These are phyloP conservation scores for Umbelopsis sp. DNA, from an alignment of 192 early-diverging fungal species.

Conservation along the genomic window DNA sequence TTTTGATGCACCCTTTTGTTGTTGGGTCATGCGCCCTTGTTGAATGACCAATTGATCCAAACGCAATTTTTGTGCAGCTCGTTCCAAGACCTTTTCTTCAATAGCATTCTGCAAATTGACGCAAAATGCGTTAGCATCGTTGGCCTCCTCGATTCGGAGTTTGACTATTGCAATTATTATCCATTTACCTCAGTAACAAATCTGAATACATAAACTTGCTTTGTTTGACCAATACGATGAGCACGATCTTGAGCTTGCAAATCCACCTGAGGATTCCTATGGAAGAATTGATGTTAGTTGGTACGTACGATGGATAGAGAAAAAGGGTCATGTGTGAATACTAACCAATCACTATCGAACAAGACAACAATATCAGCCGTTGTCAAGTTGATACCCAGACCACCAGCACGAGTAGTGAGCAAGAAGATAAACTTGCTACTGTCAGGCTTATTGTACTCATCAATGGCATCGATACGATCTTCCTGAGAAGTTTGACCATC, in stretches of 20 bases:
- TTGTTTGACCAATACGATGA: constrained; percentile 98
- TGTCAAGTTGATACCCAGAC: constrained; percentile 96
- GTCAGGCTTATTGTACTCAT: constrained; percentile 89
- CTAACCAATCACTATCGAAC: constrained; percentile 92
- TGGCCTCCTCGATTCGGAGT: not conserved
- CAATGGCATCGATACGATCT: constrained; percentile 88
- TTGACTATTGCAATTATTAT: not conserved
- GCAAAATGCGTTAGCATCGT: not conserved
- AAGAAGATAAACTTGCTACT: constrained; percentile 96
- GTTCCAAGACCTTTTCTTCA: constrained; percentile 96
- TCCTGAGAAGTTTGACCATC: constrained; percentile 97
- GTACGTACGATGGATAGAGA: not conserved
- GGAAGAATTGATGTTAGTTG: not conserved
- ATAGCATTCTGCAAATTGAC: constrained; percentile 69
- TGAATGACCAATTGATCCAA: constrained; percentile 99
- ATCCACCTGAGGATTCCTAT: constrained; percentile 83
- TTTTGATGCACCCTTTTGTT: constrained; percentile 71
- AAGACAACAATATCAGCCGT: constrained; percentile 95
- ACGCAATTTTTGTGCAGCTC: constrained; percentile 95
- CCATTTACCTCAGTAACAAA: constrained; percentile 86
- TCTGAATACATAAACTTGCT: constrained; percentile 95
- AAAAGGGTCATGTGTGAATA: not conserved
- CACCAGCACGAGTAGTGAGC: constrained; percentile 95
- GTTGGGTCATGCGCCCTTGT: constrained; percentile 82
- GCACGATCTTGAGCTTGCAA: constrained; percentile 96